Conservation (phyloP, 768 basidiomycete genomes). For the Rhizopogon vinicolor region DNA sequence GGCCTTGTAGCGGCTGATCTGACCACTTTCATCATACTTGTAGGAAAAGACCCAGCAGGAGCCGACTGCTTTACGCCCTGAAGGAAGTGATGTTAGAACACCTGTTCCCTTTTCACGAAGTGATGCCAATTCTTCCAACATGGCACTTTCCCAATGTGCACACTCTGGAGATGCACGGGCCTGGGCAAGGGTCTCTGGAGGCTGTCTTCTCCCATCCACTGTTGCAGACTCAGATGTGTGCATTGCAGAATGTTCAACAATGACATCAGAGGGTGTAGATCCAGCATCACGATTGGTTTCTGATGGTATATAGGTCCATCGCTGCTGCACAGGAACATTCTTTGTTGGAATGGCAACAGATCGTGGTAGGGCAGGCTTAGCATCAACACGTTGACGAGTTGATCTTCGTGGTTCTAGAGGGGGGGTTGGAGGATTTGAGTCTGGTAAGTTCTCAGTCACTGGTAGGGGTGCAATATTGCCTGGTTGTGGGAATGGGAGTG, state of each 20-base stretch:
- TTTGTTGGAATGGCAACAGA: neutral
- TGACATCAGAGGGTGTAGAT: neutral
- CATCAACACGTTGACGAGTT: neutral
- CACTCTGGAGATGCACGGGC: neutral
- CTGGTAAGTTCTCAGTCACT: neutral
- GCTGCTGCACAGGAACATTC: neutral
- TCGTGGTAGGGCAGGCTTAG: neutral
- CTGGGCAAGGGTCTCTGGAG: neutral
- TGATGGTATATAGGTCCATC: neutral
- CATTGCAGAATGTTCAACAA: neutral
- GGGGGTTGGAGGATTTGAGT: neutral
- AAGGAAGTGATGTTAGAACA: neutral
- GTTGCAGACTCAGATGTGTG: neutral
- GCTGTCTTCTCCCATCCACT: neutral
- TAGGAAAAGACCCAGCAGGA: constrained; percentile 14
- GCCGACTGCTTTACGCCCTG: constrained; percentile 17
- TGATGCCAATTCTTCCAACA: constrained; percentile 1
- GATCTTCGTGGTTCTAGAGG: neutral
- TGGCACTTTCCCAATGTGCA: constrained; percentile 1
- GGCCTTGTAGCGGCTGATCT: constrained; percentile 1
- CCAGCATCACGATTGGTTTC: neutral
- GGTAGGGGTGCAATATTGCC: neutral
- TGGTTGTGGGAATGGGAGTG: neutral
- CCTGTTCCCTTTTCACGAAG: constrained; percentile 5
- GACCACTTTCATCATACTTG: constrained; percentile 1